phyloP scores from a whole-genome alignment of 2,329 filamentous ascomycete genomes.

The Aspergillus proliferans region DNA sequence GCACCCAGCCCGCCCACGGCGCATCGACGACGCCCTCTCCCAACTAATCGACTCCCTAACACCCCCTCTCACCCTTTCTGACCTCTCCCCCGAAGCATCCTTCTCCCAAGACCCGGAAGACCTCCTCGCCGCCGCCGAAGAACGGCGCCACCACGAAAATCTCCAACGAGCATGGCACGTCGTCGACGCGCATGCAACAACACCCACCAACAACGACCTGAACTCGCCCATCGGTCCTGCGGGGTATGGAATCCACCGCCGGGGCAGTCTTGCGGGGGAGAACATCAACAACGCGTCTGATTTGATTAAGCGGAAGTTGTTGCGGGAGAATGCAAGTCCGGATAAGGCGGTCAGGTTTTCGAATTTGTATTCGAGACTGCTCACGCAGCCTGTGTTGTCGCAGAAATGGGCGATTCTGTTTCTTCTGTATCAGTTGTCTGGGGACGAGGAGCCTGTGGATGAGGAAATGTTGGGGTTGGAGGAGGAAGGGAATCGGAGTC shows the following conservation, averaged over 20 bases:
- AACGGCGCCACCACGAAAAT: slow-evolving; percentile 27
- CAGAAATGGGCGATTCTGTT: slow-evolving; percentile 98
- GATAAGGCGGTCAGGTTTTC: slow-evolving; percentile 76
- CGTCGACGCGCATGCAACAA: slow-evolving; percentile 25
- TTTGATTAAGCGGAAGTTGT: slow-evolving; percentile 80
- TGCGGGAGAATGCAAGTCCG: slow-evolving; percentile 67
- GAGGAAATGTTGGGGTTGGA: slow-evolving; percentile 16
- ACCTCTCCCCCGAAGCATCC: slow-evolving; percentile 21
- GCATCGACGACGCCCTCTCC: slow-evolving; percentile 39
- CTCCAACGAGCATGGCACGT: slow-evolving; percentile 35
- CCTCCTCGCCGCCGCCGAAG: slow-evolving; percentile 31
- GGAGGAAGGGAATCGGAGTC: slow-evolving; percentile 28
- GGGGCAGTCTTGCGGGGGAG: slow-evolving; percentile 29
- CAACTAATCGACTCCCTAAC: slow-evolving; percentile 39
- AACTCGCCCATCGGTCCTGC: slow-evolving; percentile 17
- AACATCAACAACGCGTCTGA: slow-evolving; percentile 85
- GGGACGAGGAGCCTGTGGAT: slow-evolving; percentile 44
- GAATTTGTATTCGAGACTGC: slow-evolving; percentile 80
- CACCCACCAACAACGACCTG: slow-evolving; percentile 15
- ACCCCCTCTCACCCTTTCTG: slow-evolving; percentile 28
- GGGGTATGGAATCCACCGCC: slow-evolving; percentile 15
- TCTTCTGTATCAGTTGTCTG: slow-evolving; percentile 76
- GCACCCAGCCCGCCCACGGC: slow-evolving; percentile 32
- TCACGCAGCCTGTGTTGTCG: slow-evolving; percentile 84
- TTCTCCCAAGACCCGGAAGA: slow-evolving; percentile 28